Evolutionary conservation across 2,329 filamentous ascomycete species (phyloP).

Genomic region (Gaeumannomyces tritici): DNA sequence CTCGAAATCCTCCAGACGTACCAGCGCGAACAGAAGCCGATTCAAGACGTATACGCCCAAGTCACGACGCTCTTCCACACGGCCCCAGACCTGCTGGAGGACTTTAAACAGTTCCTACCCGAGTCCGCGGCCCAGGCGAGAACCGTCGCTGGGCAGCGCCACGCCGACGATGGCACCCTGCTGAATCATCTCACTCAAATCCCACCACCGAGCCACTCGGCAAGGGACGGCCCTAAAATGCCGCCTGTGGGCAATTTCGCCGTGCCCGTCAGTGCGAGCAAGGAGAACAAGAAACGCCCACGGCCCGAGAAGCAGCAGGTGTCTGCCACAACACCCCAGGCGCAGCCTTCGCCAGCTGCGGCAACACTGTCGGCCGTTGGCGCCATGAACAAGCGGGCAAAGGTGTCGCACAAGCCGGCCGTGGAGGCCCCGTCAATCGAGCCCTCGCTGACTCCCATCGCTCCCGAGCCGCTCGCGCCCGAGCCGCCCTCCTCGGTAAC

Average conservation of each 20-base stretch:
- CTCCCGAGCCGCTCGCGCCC: constrained; percentile 80
- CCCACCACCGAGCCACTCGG: constrained; percentile 38
- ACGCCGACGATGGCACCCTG: constrained; percentile 54
- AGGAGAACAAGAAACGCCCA: constrained; percentile 84
- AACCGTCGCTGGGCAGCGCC: constrained; percentile 49
- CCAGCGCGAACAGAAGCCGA: constrained; percentile 94
- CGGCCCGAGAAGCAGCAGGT: constrained; percentile 43
- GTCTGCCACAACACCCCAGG: background rate
- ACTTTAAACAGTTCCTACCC: constrained; percentile 97
- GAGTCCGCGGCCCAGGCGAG: constrained; percentile 60
- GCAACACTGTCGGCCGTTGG: constrained; percentile 19
- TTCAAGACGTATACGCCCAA: constrained; percentile 95
- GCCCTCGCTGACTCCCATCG: constrained; percentile 77
- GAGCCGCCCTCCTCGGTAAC: constrained; percentile 43
- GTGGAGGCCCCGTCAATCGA: constrained; percentile 58
- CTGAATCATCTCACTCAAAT: constrained; percentile 39
- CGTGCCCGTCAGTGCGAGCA: constrained; percentile 67
- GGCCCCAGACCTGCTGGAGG: constrained; percentile 88
- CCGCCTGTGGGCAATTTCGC: constrained; percentile 94
- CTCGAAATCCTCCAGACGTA: constrained; percentile 97
- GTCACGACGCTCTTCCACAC: constrained; percentile 90
- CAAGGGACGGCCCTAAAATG: constrained; percentile 62
- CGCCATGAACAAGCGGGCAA: constrained; percentile 53
- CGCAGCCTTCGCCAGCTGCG: constrained; percentile 19
- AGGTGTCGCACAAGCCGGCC: constrained; percentile 60